phyloP scores from a whole-genome alignment of 306 rosid species.

The Acacia confusa region DNA sequence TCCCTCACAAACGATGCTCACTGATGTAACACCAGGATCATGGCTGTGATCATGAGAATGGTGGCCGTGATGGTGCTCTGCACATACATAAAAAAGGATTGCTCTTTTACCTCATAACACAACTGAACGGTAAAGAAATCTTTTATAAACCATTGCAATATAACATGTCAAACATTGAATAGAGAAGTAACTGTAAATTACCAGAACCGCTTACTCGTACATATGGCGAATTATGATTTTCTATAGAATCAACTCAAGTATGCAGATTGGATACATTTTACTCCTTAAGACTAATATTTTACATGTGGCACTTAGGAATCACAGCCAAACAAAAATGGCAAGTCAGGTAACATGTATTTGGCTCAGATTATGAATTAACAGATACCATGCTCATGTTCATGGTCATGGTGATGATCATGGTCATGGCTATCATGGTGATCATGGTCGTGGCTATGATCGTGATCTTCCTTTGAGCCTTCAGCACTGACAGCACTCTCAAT shows the following conservation, averaged over 20 bases:
- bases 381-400: conserved; percentile 72
- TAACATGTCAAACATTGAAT: conserved; percentile 25
- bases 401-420: conserved; percentile 36
- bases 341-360: conserved; percentile 4
- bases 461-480: conserved; percentile 67
- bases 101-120: conserved; percentile 28
- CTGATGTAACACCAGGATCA: conserved; percentile 93
- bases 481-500: conserved; percentile 73
- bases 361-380: conserved; percentile 2
- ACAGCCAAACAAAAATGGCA: conserved; percentile 21
- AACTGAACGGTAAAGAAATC: not conserved
- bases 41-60: conserved; percentile 85
- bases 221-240: conserved; percentile 5
- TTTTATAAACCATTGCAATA: not conserved
- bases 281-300: conserved; percentile 10
- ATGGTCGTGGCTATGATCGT: conserved; percentile 45
- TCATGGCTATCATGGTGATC: conserved; percentile 36
- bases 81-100: conserved; percentile 29
- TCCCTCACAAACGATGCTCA: conserved; percentile 97
- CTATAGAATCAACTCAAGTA: conserved; percentile 5
- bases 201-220: not conserved
- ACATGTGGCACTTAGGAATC: not conserved
- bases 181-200: conserved; percentile 22
- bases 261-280: not conserved
- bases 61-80: conserved; percentile 70